Percentiles rank a stretch among this genome's conserved stretches.
Evolutionary conservation across 495 filamentous ascomycete species (phyloP).

Genomic region (Penicillium ochrochloron): DNA sequence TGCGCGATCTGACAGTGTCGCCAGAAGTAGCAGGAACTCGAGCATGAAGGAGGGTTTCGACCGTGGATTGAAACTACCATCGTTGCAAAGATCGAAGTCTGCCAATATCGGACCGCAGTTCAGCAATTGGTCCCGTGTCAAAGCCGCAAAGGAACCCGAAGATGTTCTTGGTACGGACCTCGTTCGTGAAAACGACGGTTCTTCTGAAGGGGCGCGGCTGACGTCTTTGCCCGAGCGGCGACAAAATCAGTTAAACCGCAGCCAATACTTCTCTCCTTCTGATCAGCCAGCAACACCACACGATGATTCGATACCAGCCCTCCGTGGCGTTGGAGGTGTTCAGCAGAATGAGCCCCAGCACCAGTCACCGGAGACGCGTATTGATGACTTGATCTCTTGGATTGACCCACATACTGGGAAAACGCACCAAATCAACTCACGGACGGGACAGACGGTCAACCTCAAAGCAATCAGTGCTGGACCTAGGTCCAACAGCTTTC

Average conservation of each 20-base stretch:
- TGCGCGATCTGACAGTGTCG: neutral
- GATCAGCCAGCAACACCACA: neutral
- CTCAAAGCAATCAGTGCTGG: conserved; percentile 7
- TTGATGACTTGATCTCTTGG: conserved; percentile 61
- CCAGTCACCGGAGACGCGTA: neutral
- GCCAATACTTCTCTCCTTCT: neutral
- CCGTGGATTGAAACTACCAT: conserved; percentile 40
- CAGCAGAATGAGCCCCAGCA: neutral
- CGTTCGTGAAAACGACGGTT: neutral
- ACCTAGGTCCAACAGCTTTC: neutral
- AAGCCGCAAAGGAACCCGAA: conserved; percentile 52
- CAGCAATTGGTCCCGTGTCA: conserved; percentile 69
- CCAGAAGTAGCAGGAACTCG: neutral
- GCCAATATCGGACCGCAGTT: conserved; percentile 45
- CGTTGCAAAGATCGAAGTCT: conserved; percentile 28
- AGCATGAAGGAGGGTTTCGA: conserved; percentile 36
- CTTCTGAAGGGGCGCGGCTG: neutral
- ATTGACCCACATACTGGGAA: conserved; percentile 67
- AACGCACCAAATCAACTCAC: conserved; percentile 59
- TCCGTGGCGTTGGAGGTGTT: neutral
- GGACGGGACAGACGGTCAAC: conserved; percentile 61
- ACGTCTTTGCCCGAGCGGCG: neutral
- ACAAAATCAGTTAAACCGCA: too few species aligned
- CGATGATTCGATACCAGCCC: neutral
- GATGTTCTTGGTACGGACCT: conserved; percentile 2